A percentile compares a stretch with the other conserved stretches of the same genome.
phyloP scores from a whole-genome alignment of 2,329 filamentous ascomycete species.

The Myriosclerotinia scirpicola region DNA sequence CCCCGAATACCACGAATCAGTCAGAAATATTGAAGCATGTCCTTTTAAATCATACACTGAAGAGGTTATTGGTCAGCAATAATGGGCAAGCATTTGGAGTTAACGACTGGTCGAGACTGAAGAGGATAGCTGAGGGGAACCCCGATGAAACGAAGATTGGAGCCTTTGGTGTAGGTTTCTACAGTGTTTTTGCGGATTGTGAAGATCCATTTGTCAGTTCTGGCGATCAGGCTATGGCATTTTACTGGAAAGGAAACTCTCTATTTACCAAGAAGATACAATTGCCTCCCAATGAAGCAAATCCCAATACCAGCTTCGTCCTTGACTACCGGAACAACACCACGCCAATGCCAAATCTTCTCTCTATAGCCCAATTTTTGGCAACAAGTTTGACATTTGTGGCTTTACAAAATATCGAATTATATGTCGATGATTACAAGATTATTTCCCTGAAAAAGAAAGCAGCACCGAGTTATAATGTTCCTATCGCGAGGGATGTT shows the following conservation, averaged over 20 bases:
- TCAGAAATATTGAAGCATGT: slow-evolving; percentile 79
- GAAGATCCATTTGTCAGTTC: slow-evolving; percentile 97
- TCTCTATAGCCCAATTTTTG: slow-evolving; percentile 87
- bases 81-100: slow-evolving; percentile 84
- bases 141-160: slow-evolving; percentile 99
- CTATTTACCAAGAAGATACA: slow-evolving; percentile 87
- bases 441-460: slow-evolving; percentile 81
- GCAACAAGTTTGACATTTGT: slow-evolving; percentile 96
- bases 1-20: slow-evolving; percentile 60
- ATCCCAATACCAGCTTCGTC: slow-evolving; percentile 82
- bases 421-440: slow-evolving; percentile 86
- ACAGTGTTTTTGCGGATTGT: slow-evolving; percentile 97
- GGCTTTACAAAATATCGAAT: slow-evolving; percentile 79
- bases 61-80: slow-evolving; percentile 86
- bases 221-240: slow-evolving; percentile 90
- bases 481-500: slow-evolving; percentile 75
- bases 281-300: slow-evolving; percentile 65
- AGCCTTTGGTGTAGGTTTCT: slow-evolving; percentile 97
- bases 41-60: slow-evolving; percentile 80
- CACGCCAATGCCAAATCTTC: slow-evolving; percentile 80
- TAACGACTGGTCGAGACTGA: slow-evolving; percentile 90
- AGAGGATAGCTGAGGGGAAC: slow-evolving; percentile 98
- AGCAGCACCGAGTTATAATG: slow-evolving; percentile 70
- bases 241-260: slow-evolving; percentile 99
- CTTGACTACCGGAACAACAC: slow-evolving; percentile 89